phyloP scores from a whole-genome alignment of 116 monocot species.

The Dioscorea cayenensis region DNA sequence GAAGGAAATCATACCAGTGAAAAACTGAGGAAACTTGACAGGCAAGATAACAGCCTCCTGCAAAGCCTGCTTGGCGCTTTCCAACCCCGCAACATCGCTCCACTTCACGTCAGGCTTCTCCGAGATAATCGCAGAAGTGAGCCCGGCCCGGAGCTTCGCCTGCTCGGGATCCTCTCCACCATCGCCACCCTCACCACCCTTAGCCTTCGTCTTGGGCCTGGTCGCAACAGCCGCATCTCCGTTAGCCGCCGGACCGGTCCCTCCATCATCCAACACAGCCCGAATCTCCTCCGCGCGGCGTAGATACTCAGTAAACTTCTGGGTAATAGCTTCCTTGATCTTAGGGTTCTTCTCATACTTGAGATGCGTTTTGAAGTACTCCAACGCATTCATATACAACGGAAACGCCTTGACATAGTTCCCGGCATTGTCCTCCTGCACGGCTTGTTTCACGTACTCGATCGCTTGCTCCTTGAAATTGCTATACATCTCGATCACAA shows the following conservation, averaged over 20 bases:
- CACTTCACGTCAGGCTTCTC: slow-evolving; percentile 96
- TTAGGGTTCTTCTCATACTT: slow-evolving; percentile 99
- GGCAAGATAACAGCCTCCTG: slow-evolving; percentile 98
- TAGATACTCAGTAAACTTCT: slow-evolving; percentile 99
- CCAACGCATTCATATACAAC: slow-evolving; percentile 98
- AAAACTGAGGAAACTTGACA: slow-evolving; percentile 98
- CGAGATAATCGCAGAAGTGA: slow-evolving; percentile 83
- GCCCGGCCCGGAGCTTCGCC: slow-evolving; percentile 80
- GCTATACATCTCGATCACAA: slow-evolving; percentile 71
- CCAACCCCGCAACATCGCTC: slow-evolving; percentile 91
- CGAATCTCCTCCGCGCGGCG: slow-evolving; percentile 99
- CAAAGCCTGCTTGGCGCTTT: slow-evolving; percentile 97
- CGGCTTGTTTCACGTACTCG: slow-evolving; percentile 98
- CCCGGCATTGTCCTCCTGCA: slow-evolving; percentile 97
- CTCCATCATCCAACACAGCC: slow-evolving; percentile 91
- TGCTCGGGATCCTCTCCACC: slow-evolving; percentile 76
- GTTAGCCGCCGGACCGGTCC: slow-evolving; percentile 52
- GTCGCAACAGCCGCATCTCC: slow-evolving; percentile 78
- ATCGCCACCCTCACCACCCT: slow-evolving; percentile 61
- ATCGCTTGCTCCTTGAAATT: slow-evolving; percentile 99
- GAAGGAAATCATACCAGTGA: slow-evolving; percentile 46
- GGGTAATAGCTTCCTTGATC: slow-evolving; percentile 97
- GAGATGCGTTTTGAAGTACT: slow-evolving; percentile 97
- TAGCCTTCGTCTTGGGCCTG: slow-evolving; percentile 79
- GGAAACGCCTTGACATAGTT: slow-evolving; percentile 99